Evolutionary conservation across 2,329 filamentous ascomycete genomes (phyloP).

Genomic region (Drechslerella coelobrocha): DNA sequence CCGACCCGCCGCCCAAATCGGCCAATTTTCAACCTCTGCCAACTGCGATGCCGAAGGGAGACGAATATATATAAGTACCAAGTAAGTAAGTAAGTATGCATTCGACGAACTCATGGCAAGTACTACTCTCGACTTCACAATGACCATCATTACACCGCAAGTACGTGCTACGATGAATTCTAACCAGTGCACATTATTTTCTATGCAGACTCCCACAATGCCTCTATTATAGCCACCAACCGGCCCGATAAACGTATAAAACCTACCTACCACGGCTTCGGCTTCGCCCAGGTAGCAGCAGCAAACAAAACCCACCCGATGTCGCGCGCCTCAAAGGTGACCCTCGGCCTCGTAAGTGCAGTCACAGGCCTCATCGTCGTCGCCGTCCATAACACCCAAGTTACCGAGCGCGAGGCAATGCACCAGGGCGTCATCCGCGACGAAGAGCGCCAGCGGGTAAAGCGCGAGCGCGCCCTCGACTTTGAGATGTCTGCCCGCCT

Average conservation of each 20-base stretch:
- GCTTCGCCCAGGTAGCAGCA: too few species aligned
- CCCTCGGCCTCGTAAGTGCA: slow-evolving; percentile 77
- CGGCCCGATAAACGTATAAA: not conserved
- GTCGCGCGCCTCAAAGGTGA: slow-evolving; percentile 89
- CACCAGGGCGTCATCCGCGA: slow-evolving; percentile 92
- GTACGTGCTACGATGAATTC: too few species aligned
- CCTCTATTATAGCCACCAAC: not conserved
- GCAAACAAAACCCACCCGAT: slow-evolving; percentile 62
- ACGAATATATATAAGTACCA: not conserved
- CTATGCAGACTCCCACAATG: not conserved
- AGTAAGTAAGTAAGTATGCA: too few species aligned
- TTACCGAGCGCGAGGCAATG: slow-evolving; percentile 85
- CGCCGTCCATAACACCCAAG: slow-evolving; percentile 89
- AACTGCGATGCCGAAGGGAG: too few species aligned
- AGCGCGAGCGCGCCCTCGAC: slow-evolving; percentile 87
- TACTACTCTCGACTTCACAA: not conserved
- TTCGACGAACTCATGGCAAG: not conserved
- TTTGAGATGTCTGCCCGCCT: slow-evolving; percentile 89
- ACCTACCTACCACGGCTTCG: not conserved
- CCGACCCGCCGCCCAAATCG: slow-evolving; percentile 1
- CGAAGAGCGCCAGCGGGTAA: slow-evolving; percentile 89
- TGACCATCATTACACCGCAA: not conserved
- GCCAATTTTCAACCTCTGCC: not conserved
- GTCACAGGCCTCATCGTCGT: slow-evolving; percentile 78
- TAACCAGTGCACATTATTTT: too few species aligned